Conservation (phyloP, 2,329 filamentous ascomycete genomes). For the Colletotrichum nymphaeae region DNA sequence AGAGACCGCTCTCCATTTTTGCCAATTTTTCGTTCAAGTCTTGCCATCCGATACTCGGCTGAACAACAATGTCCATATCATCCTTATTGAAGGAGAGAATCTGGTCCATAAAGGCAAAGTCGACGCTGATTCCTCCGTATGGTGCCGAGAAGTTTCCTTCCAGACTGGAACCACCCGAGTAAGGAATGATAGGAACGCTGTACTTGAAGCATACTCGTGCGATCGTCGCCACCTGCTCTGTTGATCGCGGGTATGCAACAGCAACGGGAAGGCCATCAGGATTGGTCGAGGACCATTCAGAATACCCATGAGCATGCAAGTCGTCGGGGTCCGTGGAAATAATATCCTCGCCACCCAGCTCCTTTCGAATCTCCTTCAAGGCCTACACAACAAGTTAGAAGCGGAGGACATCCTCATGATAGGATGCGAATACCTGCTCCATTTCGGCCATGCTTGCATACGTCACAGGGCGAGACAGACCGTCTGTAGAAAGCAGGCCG, state of each 20-base stretch:
- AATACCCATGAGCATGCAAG: constrained; percentile 72
- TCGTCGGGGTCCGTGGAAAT: constrained; percentile 74
- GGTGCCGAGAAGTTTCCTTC: constrained; percentile 93
- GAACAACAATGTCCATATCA: constrained; percentile 93
- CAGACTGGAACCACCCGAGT: constrained; percentile 86
- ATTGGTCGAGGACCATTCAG: constrained; percentile 74
- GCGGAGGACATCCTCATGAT: neutral
- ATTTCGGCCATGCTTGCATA: constrained; percentile 55
- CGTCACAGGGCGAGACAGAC: constrained; percentile 40
- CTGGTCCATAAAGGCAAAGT: constrained; percentile 89
- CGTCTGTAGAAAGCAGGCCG: constrained; percentile 43
- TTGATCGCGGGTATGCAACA: constrained; percentile 72
- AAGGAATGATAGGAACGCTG: constrained; percentile 86
- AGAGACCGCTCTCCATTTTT: constrained; percentile 79
- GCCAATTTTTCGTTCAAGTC: constrained; percentile 79
- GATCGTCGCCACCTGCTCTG: constrained; percentile 69
- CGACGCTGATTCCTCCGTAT: constrained; percentile 87
- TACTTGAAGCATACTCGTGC: constrained; percentile 81
- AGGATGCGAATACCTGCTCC: constrained; percentile 38
- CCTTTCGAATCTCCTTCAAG: constrained; percentile 63
- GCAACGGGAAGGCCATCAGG: constrained; percentile 70
- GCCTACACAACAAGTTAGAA: constrained; percentile 53
- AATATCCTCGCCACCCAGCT: constrained; percentile 61
- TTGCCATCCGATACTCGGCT: constrained; percentile 94
- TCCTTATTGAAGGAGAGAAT: constrained; percentile 83